Percentiles rank a stretch among this genome's conserved stretches.
These are phyloP conservation scores for Flaveria linearis DNA, from an alignment of 129 eudicot species.

Conservation along the genomic window DNA sequence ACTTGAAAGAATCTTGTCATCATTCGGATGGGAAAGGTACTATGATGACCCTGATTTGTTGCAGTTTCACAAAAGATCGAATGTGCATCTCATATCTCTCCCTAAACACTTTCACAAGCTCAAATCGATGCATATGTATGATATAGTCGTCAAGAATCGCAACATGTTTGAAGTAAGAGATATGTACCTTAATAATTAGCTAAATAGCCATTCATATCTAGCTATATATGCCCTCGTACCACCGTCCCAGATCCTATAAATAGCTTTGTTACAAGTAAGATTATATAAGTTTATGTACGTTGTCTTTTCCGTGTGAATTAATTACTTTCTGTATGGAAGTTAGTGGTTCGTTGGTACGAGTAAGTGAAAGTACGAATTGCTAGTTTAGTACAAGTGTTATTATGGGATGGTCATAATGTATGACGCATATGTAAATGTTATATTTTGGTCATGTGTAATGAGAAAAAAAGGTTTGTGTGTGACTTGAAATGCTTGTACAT, in stretches of 20 bases:
- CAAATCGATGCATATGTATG: conserved; percentile 89
- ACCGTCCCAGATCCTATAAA: too few relatives aligned
- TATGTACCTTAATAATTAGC: conserved; percentile 5
- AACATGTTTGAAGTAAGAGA: conserved; percentile 85
- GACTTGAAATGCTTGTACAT: too few relatives aligned
- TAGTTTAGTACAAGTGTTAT: conserved; percentile 17
- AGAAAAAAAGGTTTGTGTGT: too few relatives aligned
- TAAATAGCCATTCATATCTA: neutral
- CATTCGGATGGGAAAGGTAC: conserved; percentile 88
- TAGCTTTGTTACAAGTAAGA: too few relatives aligned
- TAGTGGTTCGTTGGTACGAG: too few relatives aligned
- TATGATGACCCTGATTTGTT: conserved; percentile 58
- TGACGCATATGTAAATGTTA: too few relatives aligned
- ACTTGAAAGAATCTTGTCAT: conserved; percentile 52
- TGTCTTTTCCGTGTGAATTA: too few relatives aligned
- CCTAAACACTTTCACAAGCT: conserved; percentile 59
- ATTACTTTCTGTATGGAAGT: too few relatives aligned
- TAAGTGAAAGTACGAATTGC: too few relatives aligned
- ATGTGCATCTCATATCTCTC: conserved; percentile 3
- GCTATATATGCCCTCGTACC: too few relatives aligned
- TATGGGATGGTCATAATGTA: neutral
- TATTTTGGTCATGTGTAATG: too few relatives aligned
- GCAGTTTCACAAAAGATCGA: conserved; percentile 8
- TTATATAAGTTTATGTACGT: too few relatives aligned
- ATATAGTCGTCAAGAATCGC: conserved; percentile 85